Evolutionary conservation across 2,329 filamentous ascomycete species (phyloP).

Genomic region (Venturia nashicola): DNA sequence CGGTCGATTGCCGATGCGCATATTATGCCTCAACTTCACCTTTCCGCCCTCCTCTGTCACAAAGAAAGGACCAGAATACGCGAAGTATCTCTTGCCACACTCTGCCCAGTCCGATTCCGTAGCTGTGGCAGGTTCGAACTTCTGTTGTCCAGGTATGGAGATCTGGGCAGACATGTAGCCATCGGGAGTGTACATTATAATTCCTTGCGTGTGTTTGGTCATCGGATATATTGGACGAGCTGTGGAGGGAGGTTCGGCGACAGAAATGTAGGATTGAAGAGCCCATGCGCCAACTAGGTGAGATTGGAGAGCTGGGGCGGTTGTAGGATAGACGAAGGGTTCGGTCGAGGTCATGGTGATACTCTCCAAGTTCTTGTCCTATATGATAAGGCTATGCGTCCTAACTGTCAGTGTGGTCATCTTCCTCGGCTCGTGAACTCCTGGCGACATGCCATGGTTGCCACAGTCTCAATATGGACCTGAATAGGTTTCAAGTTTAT

Average conservation of each 20-base stretch:
- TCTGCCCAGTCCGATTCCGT: constrained; percentile 11
- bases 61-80: constrained; percentile 12
- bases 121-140: constrained; percentile 10
- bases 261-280: constrained; percentile 11
- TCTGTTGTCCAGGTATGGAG: constrained; percentile 22
- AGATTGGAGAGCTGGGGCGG: neutral
- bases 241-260: neutral
- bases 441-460: too few species aligned
- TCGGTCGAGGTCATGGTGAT: neutral
- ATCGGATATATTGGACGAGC: constrained; percentile 19
- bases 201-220: constrained; percentile 24
- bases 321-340: neutral
- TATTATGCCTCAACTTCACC: constrained; percentile 4
- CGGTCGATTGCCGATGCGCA: constrained; percentile 5
- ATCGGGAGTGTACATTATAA: constrained; percentile 27
- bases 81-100: constrained; percentile 12
- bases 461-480: too few species aligned
- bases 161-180: constrained; percentile 28
- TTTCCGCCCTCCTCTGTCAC: constrained; percentile 9
- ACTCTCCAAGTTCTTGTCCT: neutral
- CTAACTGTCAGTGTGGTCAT: neutral
- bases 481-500: neutral
- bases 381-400: neutral
- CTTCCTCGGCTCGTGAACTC: too few species aligned
- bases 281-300: constrained; percentile 12